Evolutionary conservation across 2,329 filamentous ascomycete genomes (phyloP), one percentile per base, ranked within the genome.

Genomic region (Talaromyces piceae): DNA sequence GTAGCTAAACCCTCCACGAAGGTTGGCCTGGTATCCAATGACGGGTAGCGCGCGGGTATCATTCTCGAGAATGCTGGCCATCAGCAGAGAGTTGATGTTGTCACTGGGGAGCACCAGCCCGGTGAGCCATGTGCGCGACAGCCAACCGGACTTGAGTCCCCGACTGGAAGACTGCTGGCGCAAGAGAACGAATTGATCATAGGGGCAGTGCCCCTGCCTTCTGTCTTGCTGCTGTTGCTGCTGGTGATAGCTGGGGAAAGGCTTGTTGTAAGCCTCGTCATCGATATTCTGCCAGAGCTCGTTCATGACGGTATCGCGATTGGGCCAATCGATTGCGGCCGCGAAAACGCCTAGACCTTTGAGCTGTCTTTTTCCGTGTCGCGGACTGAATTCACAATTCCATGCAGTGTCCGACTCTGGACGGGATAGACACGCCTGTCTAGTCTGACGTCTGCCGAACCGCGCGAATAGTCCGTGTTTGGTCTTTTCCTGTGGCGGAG

Each of bases 1-100:
- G 53, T 77, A 79, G 23, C 77, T 60, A 54, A 82, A 80, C 2
- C 78, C 79, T 18, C 78, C 76, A 49, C 78, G 75, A 0, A 81
- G 64, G 56, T 78, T 77, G 0, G 73, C 76, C 6, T 69, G 67
- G 11, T 77, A 70, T 0, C 78, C 78, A 1, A 81, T 66, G 23
- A 63, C 63, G 18, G 65, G 59, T 6, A 81, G 68, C 1, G 77
- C 77, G 3, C 68, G 57, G 11, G 69, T 66, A 50, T 79, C 76
- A 55, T 80, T 81, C 53, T 82, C 79, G 2, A 82, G 63, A 5
- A 81, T 54, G 0, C 77, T 77, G 2, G 73, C 74, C 28, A 82
- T 77, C n/a, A 82, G 66, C 23, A 81, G 69, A 51, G 81, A 74
- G 33, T 70, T 73, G 18, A 78, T 75, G 3, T 71, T 61, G 57